Evolutionary conservation across 2,329 filamentous ascomycete genomes (phyloP).

Genomic region (Fusarium robinianum): DNA sequence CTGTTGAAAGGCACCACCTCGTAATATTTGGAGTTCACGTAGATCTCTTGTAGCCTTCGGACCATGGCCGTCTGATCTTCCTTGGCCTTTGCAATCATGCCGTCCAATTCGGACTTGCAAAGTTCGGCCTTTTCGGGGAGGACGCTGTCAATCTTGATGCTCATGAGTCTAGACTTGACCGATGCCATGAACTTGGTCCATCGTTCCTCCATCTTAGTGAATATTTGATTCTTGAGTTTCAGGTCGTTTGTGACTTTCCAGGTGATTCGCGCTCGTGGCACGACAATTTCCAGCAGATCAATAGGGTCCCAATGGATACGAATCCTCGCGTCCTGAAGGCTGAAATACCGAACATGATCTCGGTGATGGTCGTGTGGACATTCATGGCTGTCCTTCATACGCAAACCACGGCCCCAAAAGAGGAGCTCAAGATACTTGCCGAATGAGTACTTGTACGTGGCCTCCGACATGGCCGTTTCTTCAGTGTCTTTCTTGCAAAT

Average conservation of each 20-base stretch:
- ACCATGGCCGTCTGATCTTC: slow-evolving; percentile 79
- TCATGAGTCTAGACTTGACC: slow-evolving; percentile 79
- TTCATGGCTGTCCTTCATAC: slow-evolving; percentile 67
- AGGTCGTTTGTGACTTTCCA: slow-evolving; percentile 98
- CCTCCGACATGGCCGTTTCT: slow-evolving; percentile 87
- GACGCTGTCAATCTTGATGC: slow-evolving; percentile 90
- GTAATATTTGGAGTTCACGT: slow-evolving; percentile 93
- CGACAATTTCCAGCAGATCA: slow-evolving; percentile 90
- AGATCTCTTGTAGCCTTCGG: slow-evolving; percentile 82
- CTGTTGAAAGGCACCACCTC: slow-evolving; percentile 93
- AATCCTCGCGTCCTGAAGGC: slow-evolving; percentile 81
- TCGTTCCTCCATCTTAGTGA: slow-evolving; percentile 76
- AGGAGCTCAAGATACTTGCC: slow-evolving; percentile 97
- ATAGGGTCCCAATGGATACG: slow-evolving; percentile 92
- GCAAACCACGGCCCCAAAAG: slow-evolving; percentile 89
- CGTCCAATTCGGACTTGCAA: slow-evolving; percentile 81
- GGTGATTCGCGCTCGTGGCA: slow-evolving; percentile 85
- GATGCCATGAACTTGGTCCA: slow-evolving; percentile 87
- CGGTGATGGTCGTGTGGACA: slow-evolving; percentile 92
- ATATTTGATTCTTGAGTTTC: slow-evolving; percentile 90
- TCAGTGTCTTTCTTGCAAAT: slow-evolving; percentile 89
- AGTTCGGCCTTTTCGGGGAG: slow-evolving; percentile 82
- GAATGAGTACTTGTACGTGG: slow-evolving; percentile 97
- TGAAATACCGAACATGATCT: slow-evolving; percentile 92
- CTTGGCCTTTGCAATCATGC: slow-evolving; percentile 75